Evolutionary conservation across 768 basidiomycete species (phyloP), one percentile per base, ranked within the genome.

Genomic region (Bullera alba): DNA sequence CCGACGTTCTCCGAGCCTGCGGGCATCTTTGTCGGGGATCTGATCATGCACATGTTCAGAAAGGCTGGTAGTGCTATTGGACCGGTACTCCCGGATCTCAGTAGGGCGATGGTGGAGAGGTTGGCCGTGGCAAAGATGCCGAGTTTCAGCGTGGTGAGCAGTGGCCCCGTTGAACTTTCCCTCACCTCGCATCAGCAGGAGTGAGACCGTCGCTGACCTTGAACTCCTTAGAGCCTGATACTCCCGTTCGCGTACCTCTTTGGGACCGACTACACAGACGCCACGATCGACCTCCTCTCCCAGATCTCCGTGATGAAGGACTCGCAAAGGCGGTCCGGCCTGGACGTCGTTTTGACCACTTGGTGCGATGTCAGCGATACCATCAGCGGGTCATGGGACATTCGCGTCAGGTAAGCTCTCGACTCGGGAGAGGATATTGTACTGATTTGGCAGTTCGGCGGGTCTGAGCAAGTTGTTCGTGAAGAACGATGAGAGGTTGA

Each of bases 291-390:
- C 12, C 77, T 95, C 25, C 77, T 97, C 19, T 87, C 92, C 60
- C 75, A 79, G 10, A 83, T 81, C 56, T 75, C 73, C 12, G 76
- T 83, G 2, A 26, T 51, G 8, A 43, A 50, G 1, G 75, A 80
- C 38, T 81, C 79, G 19, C 27, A 15, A 3, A 47, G 42, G 15
- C 78, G 81, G 25, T 78, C 79, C 0, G 87, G 81, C 0, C 78
- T 96, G n/a, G 83, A 91, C 53, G 79, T 96, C 41, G 77, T 99
- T n/a, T 79, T 97, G 23, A 80, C 84, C 48, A 83, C 86, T 0
- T 96, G 92, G 93, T 87, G 86, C 64, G 93, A 99, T 69, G 92
- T 91, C 61, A 84, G 85, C 12, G 86, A 89, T 71, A 88, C 85
- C 4, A 87, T 97, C 79, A 88, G 90, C 65, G 92, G 95, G 26